Evolutionary conservation across 495 filamentous ascomycete genomes (phyloP).

Genomic region (Usnea hakonensis): DNA sequence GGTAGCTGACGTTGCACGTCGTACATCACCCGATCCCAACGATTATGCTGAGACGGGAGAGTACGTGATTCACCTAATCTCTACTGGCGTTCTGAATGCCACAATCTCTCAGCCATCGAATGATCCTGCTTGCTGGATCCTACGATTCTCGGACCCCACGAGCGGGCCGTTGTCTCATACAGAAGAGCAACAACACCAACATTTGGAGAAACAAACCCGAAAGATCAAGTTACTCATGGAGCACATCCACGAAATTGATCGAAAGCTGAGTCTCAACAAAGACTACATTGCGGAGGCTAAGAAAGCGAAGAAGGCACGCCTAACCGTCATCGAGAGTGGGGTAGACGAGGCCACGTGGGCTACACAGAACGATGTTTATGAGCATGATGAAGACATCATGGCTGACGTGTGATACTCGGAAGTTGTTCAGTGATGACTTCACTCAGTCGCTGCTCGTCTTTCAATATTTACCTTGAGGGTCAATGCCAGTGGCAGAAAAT

Average conservation of each 20-base stretch:
- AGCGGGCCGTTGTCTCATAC: constrained; percentile 23
- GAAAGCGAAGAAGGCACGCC: constrained; percentile 37
- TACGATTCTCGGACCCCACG: constrained; percentile 30
- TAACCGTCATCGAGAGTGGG: constrained; percentile 24
- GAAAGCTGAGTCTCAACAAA: constrained; percentile 48
- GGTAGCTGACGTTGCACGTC: constrained; percentile 35
- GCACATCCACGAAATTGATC: constrained; percentile 44
- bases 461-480: background rate
- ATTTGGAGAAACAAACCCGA: constrained; percentile 33
- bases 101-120: constrained; percentile 40
- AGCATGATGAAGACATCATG: constrained; percentile 66
- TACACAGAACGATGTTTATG: constrained; percentile 31
- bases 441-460: background rate
- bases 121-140: constrained; percentile 37
- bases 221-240: constrained; percentile 34
- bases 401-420: constrained; percentile 33
- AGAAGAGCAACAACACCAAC: constrained; percentile 39
- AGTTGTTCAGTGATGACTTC: background rate
- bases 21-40: constrained; percentile 31
- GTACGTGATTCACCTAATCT: constrained; percentile 47
- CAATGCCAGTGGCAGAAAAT: background rate
- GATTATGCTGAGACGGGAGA: constrained; percentile 38
- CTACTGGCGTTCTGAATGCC: constrained; percentile 47
- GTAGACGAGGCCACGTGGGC: constrained; percentile 17
- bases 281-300: constrained; percentile 49